Evolutionary conservation across 768 basidiomycete genomes (phyloP), one percentile per base, ranked within the genome.

Genomic region (Panaeolus papilionaceus): DNA sequence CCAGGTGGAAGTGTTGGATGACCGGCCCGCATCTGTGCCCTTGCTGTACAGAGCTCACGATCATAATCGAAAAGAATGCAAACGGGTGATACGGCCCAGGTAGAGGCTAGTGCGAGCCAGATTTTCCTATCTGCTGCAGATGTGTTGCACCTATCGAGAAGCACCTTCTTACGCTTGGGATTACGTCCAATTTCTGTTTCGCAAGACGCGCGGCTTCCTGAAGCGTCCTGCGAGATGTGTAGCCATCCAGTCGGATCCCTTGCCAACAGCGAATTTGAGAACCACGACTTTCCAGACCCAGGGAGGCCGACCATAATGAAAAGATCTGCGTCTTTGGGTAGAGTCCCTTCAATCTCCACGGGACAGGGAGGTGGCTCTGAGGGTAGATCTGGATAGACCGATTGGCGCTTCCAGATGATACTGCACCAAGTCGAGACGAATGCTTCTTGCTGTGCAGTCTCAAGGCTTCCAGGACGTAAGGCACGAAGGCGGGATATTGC

Each of bases 1-100:
- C 87, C 87, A 3, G 88, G 87, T 2, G 84, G 84, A 3, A 90
- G 79, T 8, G 87, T 88, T 4, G 88, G 87, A 67, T 90, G 89
- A n/a, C 81, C 84, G 3, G 83, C 76, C 5, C 88, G 81, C 74
- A 79, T 80, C 74, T 89, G 88, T 4, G 88, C 88, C 9, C 88
- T 80, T 11, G 84, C 82, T 12, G 76, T 77, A 73, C 88, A 89
- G 7, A 89, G 76, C 2, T 79, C 79, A 9, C 73, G 72, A 40
- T 81, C 77, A 68, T 87, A 87, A 71, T 88, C 87, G 73, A 90
- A 89, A 79, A 81, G 85, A 20, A 89, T 76, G 71, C 84, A 86
- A 8, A 87, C 78, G 0, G 86, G 83, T 2, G 79, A 72, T 2
- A 62, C 68, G 3, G 79, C 79, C 86, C 85, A 86, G 67, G 81